phyloP scores from a whole-genome alignment of 2,329 filamentous ascomycete genomes.

The Apiospora koreana region DNA sequence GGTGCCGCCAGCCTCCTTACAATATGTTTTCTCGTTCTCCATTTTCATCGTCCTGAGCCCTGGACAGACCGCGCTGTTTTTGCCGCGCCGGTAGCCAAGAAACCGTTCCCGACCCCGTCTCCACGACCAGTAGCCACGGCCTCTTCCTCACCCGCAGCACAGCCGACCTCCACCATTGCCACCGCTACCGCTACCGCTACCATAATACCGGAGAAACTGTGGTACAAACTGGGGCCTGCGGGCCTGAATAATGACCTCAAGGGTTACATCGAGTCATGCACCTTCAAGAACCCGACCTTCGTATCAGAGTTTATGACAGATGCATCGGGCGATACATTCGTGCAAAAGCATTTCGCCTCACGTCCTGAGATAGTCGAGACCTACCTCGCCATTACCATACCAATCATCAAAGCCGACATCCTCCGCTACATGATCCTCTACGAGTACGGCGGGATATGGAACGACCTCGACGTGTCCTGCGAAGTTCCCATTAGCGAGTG shows the following conservation, averaged over 20 bases:
- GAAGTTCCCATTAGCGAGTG: slow-evolving; percentile 46
- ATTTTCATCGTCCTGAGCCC: background rate
- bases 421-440: slow-evolving; percentile 69
- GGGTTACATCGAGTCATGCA: slow-evolving; percentile 22
- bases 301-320: slow-evolving; percentile 34
- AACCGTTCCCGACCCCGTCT: too few relatives aligned
- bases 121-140: background rate
- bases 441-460: slow-evolving; percentile 58
- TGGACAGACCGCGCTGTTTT: background rate
- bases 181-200: too few relatives aligned
- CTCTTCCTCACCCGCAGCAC: background rate
- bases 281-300: slow-evolving; percentile 30
- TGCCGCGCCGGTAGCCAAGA: background rate
- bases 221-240: slow-evolving; percentile 12
- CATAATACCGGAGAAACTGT: slow-evolving; percentile 12
- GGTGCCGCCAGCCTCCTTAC: background rate
- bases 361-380: slow-evolving; percentile 12
- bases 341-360: background rate
- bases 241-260: slow-evolving; percentile 11
- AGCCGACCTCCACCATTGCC: background rate
- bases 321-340: slow-evolving; percentile 29
- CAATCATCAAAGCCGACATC: slow-evolving; percentile 48
- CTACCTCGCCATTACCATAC: slow-evolving; percentile 23
- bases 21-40: background rate
- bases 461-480: slow-evolving; percentile 45